phyloP scores from a whole-genome alignment of 2,329 filamentous ascomycete species.

The Phialophora verrucosa region DNA sequence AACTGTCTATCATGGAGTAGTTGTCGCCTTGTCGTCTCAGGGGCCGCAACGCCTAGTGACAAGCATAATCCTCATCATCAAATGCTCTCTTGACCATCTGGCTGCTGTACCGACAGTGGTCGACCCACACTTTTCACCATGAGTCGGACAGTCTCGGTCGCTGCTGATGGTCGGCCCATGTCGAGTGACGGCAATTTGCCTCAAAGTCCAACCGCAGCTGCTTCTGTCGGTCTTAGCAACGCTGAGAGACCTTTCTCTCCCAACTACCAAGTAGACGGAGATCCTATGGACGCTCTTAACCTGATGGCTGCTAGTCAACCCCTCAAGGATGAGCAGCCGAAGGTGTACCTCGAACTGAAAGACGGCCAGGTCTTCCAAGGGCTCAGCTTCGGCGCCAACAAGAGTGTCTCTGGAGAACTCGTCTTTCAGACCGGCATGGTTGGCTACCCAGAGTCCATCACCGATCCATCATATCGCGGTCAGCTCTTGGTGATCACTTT shows the following conservation, averaged over 20 bases:
- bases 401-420: slow-evolving; percentile 93
- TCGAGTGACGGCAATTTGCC: slow-evolving; percentile 41
- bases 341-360: slow-evolving; percentile 87
- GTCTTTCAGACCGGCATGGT: slow-evolving; percentile 99
- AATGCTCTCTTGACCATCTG: slow-evolving; percentile 28
- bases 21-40: background rate
- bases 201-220: slow-evolving; percentile 49
- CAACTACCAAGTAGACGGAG: slow-evolving; percentile 18
- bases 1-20: slow-evolving; percentile 9
- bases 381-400: slow-evolving; percentile 93
- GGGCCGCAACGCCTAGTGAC: background rate
- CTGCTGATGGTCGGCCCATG: slow-evolving; percentile 20
- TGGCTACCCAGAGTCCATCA: slow-evolving; percentile 94
- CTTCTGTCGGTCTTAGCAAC: slow-evolving; percentile 45
- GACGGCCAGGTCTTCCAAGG: slow-evolving; percentile 92
- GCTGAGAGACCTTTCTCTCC: slow-evolving; percentile 22
- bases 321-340: slow-evolving; percentile 59
- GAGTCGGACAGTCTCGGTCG: slow-evolving; percentile 19
- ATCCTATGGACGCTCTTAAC: slow-evolving; percentile 45
- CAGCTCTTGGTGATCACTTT: slow-evolving; percentile 98
- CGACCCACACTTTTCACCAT: slow-evolving; percentile 24
- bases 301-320: slow-evolving; percentile 68
- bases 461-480: slow-evolving; percentile 84
- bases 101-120: slow-evolving; percentile 30
- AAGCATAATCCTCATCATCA: slow-evolving; percentile 8